Base-by-base conservation (phyloP, 495 filamentous ascomycete species). In the Elasticomyces elasticus region DNA sequence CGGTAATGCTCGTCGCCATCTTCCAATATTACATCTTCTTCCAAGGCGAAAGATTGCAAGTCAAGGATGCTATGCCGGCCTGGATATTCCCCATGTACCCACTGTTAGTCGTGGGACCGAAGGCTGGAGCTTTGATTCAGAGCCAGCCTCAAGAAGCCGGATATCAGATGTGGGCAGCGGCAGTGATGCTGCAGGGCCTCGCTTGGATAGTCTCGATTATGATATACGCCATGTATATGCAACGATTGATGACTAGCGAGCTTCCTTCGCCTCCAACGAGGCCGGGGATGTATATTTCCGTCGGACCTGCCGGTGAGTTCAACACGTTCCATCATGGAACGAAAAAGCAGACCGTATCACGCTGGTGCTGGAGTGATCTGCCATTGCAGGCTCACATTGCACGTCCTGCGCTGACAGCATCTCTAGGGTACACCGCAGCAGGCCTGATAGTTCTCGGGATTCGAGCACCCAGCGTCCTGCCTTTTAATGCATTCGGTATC, bases 71-170 rank as follows among this genome's bases (percentile, higher is more conserved):
- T 1, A 75, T 76, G 22, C 78, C 78, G 0, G 75, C 73, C 5
- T 80, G 77, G 77, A 72, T 78, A 35, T 61, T 81, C 19, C 78
- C 78, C 0, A 72, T 78, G 11, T 80, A 78, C 48, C 76, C 78
- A 11, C 68, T 74, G 41, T 74, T 81, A 68, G 62, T 80, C 11
- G 66, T 73, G 1, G 78, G 78, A 1, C 73, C 75, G 1, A 57
- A 79, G 25, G 77, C 76, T 0, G 71, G 70, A 1, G 51, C 59
- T 0, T 57, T 72, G 11, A 64, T 70, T n/a, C 58, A 63, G 4
- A 66, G 59, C 7, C 78, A 80, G 52, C 75, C 77, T 0, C 43
- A 62, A 0, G 45, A 52, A 1, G 54, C 66, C 1, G 73, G 70
- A 0, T 27, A 76, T 13, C 66, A 66, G 22, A 78, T 81, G 52